phyloP scores from a whole-genome alignment of 148 eudicot genomes.

The Fagopyrum tataricum region DNA sequence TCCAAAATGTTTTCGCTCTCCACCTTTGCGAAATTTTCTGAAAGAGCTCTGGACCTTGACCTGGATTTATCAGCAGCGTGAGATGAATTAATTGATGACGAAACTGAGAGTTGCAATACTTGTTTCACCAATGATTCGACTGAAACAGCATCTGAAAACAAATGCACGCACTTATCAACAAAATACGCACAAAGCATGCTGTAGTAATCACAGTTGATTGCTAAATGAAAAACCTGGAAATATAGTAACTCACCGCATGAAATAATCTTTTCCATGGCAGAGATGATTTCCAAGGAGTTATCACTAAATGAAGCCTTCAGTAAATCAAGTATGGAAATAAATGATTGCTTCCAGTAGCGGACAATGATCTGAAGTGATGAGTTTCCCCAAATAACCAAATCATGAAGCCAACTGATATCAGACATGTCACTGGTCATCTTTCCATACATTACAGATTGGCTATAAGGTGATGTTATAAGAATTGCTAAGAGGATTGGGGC shows the following conservation, averaged over 20 bases:
- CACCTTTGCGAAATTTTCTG: conserved; percentile 22
- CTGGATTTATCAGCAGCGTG: conserved; percentile 17
- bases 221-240: conserved; percentile 6
- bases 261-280: conserved; percentile 49
- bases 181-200: neutral
- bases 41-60: conserved; percentile 23
- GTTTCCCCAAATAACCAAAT: conserved; percentile 85
- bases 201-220: neutral
- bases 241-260: conserved; percentile 46
- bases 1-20: conserved; percentile 22
- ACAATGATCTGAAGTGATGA: conserved; percentile 64
- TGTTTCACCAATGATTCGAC: conserved; percentile 56
- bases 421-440: conserved; percentile 17
- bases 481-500: conserved; percentile 58
- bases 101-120: conserved; percentile 56
- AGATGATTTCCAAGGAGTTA: conserved; percentile 32
- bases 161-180: conserved; percentile 7
- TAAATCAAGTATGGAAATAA: conserved; percentile 46
- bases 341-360: conserved; percentile 87
- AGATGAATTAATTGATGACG: conserved; percentile 35
- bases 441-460: conserved; percentile 21
- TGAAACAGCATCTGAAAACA: conserved; percentile 53
- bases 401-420: conserved; percentile 65
- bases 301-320: conserved; percentile 47
- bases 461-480: conserved; percentile 28